Evolutionary conservation across 495 filamentous ascomycete genomes (phyloP).

Genomic region (Aspergillus steynii): DNA sequence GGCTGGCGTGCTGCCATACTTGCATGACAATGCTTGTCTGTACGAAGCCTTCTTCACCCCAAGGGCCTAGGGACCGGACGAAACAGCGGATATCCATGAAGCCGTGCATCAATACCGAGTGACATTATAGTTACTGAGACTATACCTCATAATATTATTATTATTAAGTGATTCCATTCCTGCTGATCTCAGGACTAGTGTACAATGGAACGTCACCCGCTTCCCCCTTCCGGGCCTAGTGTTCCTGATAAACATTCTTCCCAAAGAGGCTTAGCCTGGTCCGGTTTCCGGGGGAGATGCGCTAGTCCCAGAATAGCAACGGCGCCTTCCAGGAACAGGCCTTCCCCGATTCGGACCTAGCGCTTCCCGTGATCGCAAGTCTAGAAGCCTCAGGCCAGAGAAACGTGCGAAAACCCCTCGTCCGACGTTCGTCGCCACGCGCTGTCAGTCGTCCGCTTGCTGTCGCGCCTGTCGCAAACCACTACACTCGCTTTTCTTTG

Average conservation of each 20-base stretch:
- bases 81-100: conserved; percentile 1
- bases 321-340: background rate
- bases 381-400: conserved; percentile 9
- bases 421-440: conserved; percentile 10
- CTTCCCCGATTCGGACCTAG: conserved; percentile 15
- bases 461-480: conserved; percentile 10
- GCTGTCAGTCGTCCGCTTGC: conserved; percentile 13
- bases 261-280: conserved; percentile 9
- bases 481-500: background rate
- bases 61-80: too few relatives aligned
- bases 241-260: conserved; percentile 14
- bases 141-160: too few relatives aligned
- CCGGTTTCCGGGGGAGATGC: conserved; percentile 3
- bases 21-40: conserved; percentile 6
- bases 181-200: background rate
- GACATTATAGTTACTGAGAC: background rate
- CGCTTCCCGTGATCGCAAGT: conserved; percentile 22
- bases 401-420: conserved; percentile 10
- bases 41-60: background rate
- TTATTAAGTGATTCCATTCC: background rate
- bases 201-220: background rate
- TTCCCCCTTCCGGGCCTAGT: background rate
- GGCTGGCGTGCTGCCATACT: conserved; percentile 1
- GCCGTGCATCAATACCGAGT: background rate
- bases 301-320: conserved; percentile 15